Evolutionary conservation across 345 rosid genomes (phyloP).

Genomic region (Gossypium australe): DNA sequence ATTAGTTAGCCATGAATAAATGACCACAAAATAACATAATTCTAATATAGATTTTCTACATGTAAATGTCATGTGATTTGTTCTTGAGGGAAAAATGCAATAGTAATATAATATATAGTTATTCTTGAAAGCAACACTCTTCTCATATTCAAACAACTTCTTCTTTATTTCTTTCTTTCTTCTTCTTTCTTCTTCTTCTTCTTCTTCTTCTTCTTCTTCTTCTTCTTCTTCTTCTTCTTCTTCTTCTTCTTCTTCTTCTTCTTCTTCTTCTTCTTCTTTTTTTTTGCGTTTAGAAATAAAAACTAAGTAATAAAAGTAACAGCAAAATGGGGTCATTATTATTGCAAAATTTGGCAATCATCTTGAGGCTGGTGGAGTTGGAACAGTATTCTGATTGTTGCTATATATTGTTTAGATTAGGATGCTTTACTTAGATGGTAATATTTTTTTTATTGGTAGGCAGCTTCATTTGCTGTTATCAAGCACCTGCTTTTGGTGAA

Average conservation of each 20-base stretch:
- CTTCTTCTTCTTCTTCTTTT: too few species aligned
- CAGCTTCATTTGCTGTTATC: slow-evolving; percentile 3
- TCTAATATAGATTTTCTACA: not conserved
- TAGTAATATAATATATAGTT: not conserved
- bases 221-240: too few species aligned
- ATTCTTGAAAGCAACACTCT: not conserved
- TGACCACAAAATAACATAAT: not conserved
- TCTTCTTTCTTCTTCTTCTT: too few species aligned
- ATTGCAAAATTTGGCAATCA: not conserved
- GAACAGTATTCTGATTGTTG: not conserved
- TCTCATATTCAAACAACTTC: not conserved
- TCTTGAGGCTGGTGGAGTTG: not conserved
- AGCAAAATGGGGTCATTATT: not conserved
- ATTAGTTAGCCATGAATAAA: not conserved
- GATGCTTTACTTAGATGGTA: not conserved
- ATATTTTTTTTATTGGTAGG: not conserved
- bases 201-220: too few species aligned
- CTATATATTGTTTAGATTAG: not conserved
- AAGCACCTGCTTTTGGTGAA: not conserved
- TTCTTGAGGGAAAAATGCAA: not conserved
- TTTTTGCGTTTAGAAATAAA: not conserved
- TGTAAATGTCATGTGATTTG: not conserved
- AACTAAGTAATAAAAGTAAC: not conserved
- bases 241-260: too few species aligned
- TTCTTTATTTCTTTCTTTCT: too few species aligned